phyloP scores from a whole-genome alignment of 345 rosid species.

The Populus pruinosa region DNA sequence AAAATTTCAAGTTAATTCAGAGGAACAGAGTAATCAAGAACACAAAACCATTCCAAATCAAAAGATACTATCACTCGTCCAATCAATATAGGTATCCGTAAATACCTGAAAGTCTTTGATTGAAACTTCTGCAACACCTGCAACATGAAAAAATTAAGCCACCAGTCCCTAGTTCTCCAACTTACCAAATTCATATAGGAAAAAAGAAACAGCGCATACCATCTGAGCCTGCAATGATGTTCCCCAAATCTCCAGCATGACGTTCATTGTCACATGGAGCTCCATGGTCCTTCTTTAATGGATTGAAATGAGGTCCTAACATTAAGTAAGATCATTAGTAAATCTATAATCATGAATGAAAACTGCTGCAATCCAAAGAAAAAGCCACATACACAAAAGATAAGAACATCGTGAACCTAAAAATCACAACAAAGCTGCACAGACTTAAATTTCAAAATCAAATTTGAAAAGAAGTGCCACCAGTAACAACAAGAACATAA shows the following conservation, averaged over 20 bases:
- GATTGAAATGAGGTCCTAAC: constrained; percentile 95
- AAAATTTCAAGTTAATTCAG: background rate
- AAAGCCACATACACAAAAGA: background rate
- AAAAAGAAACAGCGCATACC: constrained; percentile 39
- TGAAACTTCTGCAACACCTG: constrained; percentile 89
- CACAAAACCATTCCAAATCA: background rate
- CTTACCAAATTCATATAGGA: background rate
- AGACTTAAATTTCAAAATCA: background rate
- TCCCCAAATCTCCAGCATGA: constrained; percentile 97
- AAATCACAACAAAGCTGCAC: background rate
- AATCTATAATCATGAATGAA: background rate
- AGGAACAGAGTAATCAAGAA: background rate
- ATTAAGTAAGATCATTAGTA: background rate
- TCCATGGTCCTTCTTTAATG: constrained; percentile 74
- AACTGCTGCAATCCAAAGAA: background rate
- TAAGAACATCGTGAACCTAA: background rate
- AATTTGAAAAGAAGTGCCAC: background rate
- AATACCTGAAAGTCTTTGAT: constrained; percentile 59
- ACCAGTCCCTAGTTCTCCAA: background rate
- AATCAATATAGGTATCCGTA: background rate
- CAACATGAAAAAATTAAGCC: constrained; percentile 19
- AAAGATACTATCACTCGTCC: background rate
- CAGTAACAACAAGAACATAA: background rate
- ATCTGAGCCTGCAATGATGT: constrained; percentile 67
- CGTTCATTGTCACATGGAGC: constrained; percentile 66